phyloP scores from a whole-genome alignment of 1,139 yeast species.

The Geotrichum restrictum region DNA sequence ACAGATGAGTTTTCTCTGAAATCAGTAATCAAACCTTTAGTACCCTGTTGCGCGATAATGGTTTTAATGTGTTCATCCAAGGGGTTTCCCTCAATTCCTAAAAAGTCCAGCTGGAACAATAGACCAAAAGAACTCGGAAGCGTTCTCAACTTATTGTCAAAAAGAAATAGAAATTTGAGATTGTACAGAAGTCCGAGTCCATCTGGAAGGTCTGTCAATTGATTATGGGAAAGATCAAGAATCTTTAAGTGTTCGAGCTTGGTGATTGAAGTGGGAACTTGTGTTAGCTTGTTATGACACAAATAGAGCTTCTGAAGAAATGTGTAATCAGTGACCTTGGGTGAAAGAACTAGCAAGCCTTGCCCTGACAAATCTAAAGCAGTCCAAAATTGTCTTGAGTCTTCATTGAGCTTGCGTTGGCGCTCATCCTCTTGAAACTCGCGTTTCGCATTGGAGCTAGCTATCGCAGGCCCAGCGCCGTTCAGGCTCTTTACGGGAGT shows the following conservation, averaged over 20 bases:
- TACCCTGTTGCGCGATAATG: constrained; percentile 75
- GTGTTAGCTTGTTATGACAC: constrained; percentile 74
- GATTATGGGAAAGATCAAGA: constrained; percentile 78
- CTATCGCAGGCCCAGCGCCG: constrained; percentile 9
- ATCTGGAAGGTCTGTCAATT: constrained; percentile 63
- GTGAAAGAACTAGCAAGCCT: constrained; percentile 65
- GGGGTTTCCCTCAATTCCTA: constrained; percentile 94
- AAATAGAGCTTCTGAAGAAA: constrained; percentile 83
- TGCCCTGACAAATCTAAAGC: constrained; percentile 91
- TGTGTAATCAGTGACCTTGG: constrained; percentile 72
- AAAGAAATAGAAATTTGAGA: constrained; percentile 74
- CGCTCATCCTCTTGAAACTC: constrained; percentile 78
- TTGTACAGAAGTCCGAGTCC: constrained; percentile 82
- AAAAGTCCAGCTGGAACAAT: constrained; percentile 73
- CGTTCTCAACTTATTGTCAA: constrained; percentile 73
- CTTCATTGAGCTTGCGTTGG: constrained; percentile 68
- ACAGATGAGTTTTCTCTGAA: constrained; percentile 80
- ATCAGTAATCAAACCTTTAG: constrained; percentile 73
- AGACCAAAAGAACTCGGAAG: constrained; percentile 85
- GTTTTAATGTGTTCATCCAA: constrained; percentile 62
- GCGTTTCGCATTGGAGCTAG: constrained; percentile 11
- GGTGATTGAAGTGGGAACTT: constrained; percentile 64
- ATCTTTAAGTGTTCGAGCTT: constrained; percentile 71
- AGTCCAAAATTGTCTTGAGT: constrained; percentile 85
- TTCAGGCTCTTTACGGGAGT: constrained; percentile 29